Percentiles rank a stretch among this genome's conserved stretches.
Conservation (phyloP, 1,139 yeast genomes). For the Nakaseomyces kungkrabaensis region DNA sequence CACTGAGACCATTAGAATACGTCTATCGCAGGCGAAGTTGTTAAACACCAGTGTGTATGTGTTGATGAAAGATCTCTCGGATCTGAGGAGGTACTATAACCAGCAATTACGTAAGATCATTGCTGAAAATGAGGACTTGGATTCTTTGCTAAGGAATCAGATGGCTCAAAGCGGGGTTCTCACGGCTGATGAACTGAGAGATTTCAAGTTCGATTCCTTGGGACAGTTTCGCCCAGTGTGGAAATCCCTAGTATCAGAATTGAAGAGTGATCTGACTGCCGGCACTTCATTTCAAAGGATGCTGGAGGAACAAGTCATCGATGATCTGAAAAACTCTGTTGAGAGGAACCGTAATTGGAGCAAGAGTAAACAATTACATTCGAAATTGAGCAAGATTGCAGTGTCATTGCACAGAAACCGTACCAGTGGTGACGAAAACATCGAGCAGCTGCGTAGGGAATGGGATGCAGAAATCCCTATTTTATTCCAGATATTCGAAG, state of each 20-base stretch:
- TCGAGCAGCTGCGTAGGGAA: slow-evolving; percentile 13
- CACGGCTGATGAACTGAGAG: slow-evolving; percentile 29
- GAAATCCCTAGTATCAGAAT: slow-evolving; percentile 44
- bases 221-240: slow-evolving; percentile 51
- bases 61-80: slow-evolving; percentile 47
- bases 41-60: slow-evolving; percentile 42
- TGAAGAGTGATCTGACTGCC: slow-evolving; percentile 44
- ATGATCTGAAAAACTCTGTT: slow-evolving; percentile 44
- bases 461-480: slow-evolving; percentile 79
- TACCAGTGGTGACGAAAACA: slow-evolving; percentile 9
- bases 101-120: slow-evolving; percentile 43
- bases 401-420: slow-evolving; percentile 6
- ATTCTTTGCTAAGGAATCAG: slow-evolving; percentile 27
- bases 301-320: slow-evolving; percentile 47
- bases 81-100: slow-evolving; percentile 41
- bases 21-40: slow-evolving; percentile 38
- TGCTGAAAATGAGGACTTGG: slow-evolving; percentile 35
- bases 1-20: slow-evolving; percentile 37
- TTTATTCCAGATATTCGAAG: slow-evolving; percentile 67
- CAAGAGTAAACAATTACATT: slow-evolving; percentile 35
- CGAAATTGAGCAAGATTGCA: slow-evolving; percentile 35
- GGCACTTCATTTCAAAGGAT: slow-evolving; percentile 43
- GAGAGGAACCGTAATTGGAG: slow-evolving; percentile 45
- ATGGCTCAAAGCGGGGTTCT: slow-evolving; percentile 30
- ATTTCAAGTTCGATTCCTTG: slow-evolving; percentile 38